Percentiles rank a stretch among this genome's conserved stretches.
These are phyloP conservation scores for Candida railenensis DNA, from an alignment of 805 yeast species.

Conservation along the genomic window DNA sequence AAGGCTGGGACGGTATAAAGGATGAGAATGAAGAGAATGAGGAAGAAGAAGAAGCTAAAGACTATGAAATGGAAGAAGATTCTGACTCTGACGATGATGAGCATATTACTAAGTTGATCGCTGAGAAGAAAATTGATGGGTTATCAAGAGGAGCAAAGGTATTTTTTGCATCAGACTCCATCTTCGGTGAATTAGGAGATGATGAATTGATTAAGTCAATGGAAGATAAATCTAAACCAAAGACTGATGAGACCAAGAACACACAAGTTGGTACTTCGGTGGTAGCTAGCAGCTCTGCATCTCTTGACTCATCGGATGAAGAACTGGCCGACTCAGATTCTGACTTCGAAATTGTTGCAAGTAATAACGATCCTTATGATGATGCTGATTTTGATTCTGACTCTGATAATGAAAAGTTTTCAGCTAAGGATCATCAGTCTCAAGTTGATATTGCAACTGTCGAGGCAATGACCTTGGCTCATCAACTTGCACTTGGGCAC, in stretches of 20 bases:
- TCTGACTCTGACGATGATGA: slow-evolving; percentile 70
- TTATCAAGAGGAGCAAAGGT: slow-evolving; percentile 35
- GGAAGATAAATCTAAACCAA: slow-evolving; percentile 12
- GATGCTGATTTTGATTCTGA: slow-evolving; percentile 46
- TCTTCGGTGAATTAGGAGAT: slow-evolving; percentile 42
- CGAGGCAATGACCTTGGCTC: slow-evolving; percentile 98
- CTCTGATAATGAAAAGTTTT: slow-evolving; percentile 49
- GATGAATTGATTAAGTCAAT: slow-evolving; percentile 50
- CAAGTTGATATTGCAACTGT: slow-evolving; percentile 85
- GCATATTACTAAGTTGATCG: slow-evolving; percentile 56
- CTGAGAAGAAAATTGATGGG: slow-evolving; percentile 41
- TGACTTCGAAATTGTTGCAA: slow-evolving; percentile 45
- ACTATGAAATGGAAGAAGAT: slow-evolving; percentile 42
- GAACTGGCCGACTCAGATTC: slow-evolving; percentile 32
- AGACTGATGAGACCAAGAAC: slow-evolving; percentile 3
- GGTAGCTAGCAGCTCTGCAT: slow-evolving; percentile 17
- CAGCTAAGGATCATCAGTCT: slow-evolving; percentile 49
- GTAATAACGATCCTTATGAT: slow-evolving; percentile 14
- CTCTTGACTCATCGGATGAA: slow-evolving; percentile 35
- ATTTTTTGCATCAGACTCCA: slow-evolving; percentile 40
- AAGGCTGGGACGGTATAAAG: slow-evolving; percentile 73
- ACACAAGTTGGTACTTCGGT: slow-evolving; percentile 8
- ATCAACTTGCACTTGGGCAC: slow-evolving; percentile 88
- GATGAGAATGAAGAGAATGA: slow-evolving; percentile 42
- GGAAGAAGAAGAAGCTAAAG: slow-evolving; percentile 38